A percentile compares a stretch with the other conserved stretches of the same genome.
These are phyloP conservation scores for Tolypocladium tundrense DNA, from an alignment of 2,329 filamentous ascomycete genomes.

Conservation along the genomic window DNA sequence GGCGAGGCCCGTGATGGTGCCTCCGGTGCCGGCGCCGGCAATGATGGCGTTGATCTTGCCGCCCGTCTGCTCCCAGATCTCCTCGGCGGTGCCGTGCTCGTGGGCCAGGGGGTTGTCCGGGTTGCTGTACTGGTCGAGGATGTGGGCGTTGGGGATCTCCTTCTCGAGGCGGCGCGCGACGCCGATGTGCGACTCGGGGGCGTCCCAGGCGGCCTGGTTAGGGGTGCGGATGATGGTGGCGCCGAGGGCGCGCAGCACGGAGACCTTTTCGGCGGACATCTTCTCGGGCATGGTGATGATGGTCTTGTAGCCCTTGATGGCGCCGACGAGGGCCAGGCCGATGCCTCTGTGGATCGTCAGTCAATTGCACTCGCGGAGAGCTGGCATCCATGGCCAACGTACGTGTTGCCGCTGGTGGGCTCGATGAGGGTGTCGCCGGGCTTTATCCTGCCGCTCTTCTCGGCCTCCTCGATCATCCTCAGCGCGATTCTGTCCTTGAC, in stretches of 20 bases:
- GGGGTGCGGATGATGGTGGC: slow-evolving; percentile 97
- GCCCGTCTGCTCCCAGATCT: slow-evolving; percentile 86
- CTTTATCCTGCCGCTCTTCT: slow-evolving; percentile 85
- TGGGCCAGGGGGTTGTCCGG: slow-evolving; percentile 85
- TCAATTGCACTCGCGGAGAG: slow-evolving; percentile 5
- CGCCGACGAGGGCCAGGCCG: slow-evolving; percentile 83
- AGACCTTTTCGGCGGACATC: slow-evolving; percentile 98
- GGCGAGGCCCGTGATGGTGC: slow-evolving; percentile 86
- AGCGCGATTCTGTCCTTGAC: slow-evolving; percentile 93
- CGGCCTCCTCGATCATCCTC: slow-evolving; percentile 95
- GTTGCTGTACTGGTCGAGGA: slow-evolving; percentile 94
- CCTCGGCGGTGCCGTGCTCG: slow-evolving; percentile 87
- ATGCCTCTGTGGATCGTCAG: slow-evolving; percentile 51
- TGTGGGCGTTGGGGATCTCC: slow-evolving; percentile 94
- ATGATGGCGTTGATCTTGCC: slow-evolving; percentile 76
- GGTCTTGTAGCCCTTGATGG: slow-evolving; percentile 95
- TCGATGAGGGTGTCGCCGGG: slow-evolving; percentile 96
- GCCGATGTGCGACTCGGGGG: slow-evolving; percentile 92
- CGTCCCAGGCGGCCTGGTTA: slow-evolving; percentile 89
- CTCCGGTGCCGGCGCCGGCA: slow-evolving; percentile 88
- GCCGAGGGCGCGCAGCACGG: slow-evolving; percentile 83
- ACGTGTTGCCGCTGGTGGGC: slow-evolving; percentile 93
- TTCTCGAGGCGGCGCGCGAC: slow-evolving; percentile 84
- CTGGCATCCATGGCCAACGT: slow-evolving; percentile 9
- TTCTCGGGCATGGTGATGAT: slow-evolving; percentile 99